A percentile compares a stretch with the other conserved stretches of the same genome.
Conservation (phyloP, 192 early-diverging fungal species). For the Hyaloraphidium curvatum region DNA sequence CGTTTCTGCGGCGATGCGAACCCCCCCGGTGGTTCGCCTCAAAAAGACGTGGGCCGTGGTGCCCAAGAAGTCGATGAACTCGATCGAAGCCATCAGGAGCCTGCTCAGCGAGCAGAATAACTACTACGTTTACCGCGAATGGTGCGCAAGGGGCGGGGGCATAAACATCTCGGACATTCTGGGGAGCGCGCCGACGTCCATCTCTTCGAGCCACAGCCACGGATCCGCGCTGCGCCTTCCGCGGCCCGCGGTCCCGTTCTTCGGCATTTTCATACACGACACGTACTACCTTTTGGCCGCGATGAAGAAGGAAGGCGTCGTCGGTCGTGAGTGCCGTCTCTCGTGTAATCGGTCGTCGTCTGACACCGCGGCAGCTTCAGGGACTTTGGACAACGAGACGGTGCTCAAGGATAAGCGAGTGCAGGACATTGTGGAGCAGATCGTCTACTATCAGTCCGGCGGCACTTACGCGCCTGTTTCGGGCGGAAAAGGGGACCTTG, state of each 20-base stretch:
- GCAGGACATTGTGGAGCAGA: background rate
- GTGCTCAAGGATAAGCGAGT: background rate
- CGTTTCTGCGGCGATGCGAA: slow-evolving; percentile 40
- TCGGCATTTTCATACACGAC: slow-evolving; percentile 58
- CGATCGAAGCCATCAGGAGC: slow-evolving; percentile 26
- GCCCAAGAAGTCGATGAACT: slow-evolving; percentile 36
- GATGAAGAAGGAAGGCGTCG: slow-evolving; percentile 22
- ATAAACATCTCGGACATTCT: slow-evolving; percentile 15
- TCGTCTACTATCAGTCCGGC: background rate
- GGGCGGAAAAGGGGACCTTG: background rate
- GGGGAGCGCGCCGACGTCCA: too few species aligned
- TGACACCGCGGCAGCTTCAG: too few species aligned
- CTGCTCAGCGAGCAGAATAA: slow-evolving; percentile 50
- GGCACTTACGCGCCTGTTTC: background rate
- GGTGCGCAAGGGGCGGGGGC: slow-evolving; percentile 19
- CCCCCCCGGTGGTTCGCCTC: slow-evolving; percentile 45
- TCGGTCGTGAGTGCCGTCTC: too few species aligned
- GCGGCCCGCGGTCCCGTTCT: slow-evolving; percentile 47
- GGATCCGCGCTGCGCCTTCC: too few species aligned
- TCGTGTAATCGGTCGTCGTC: too few species aligned
- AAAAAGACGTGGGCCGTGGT: slow-evolving; percentile 53
- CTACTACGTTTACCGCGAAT: slow-evolving; percentile 47
- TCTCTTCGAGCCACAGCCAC: too few species aligned
- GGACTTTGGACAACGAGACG: too few species aligned
- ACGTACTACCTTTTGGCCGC: slow-evolving; percentile 50